Base-by-base conservation (phyloP, 805 yeast species). In the Jamesozyma spencerorum region DNA sequence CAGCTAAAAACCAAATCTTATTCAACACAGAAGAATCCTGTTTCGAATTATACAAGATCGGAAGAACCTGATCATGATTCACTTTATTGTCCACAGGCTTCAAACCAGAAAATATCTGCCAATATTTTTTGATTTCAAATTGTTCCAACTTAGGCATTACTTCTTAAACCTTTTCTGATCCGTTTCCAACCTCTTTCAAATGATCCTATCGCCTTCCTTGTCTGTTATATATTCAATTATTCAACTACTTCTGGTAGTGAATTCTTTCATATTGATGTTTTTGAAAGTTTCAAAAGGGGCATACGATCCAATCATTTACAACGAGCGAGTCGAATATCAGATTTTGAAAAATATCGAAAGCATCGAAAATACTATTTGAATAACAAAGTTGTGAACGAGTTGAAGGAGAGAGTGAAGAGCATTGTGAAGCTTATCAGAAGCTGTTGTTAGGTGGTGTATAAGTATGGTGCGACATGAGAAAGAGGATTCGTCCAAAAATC, bases 31-130 rank as follows among this genome's bases (percentile, higher is more conserved):
- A 71, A 39, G 85, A 86, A 47, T 75, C 74, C 43, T 92, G 73
- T 54, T 85, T 81, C 34, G 96, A 86, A 64, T 92, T 92, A 63
- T 85, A 86, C 53, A 92, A 74, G 37, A 92, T 92, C 2, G 86
- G 79, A 24, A 83, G 74, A 17, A 88, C 94, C 58, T 82, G 80
- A 43, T 83, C 92, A 37, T 95, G 96, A 18, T 81, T 72, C 27
- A 92, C 72, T 57, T 82, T 79, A 57, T 85, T 87, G 40, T 77
- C 74, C 28, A 65, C 77, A 0, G 99, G 98, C 47, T 77, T 75
- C 53, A 92, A 74, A 12, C 96, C 95, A 48, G 81, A 78, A 69
- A 92, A 92, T 36, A 92, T 88, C 63, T 92, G 95, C 98, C 98
- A 92, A 70, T 87, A 92, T 66, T 90, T 90, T 56, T 87, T 83